Percentiles rank a stretch among this genome's conserved stretches.
phyloP scores from a whole-genome alignment of 75 land plant genomes.

The Sequoiadendron giganteum region DNA sequence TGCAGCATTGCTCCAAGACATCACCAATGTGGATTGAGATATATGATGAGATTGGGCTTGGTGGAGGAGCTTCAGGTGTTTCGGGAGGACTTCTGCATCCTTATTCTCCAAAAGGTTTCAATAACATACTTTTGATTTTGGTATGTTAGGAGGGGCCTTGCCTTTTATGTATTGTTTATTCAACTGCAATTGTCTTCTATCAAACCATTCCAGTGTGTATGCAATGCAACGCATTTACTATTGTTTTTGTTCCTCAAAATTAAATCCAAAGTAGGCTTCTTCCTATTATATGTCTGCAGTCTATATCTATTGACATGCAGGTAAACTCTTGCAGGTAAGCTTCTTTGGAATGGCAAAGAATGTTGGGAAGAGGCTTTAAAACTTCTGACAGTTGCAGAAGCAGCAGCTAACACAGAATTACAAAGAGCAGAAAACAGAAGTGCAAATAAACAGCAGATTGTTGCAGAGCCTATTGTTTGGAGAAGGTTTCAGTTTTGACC shows the following conservation, averaged over 20 bases:
- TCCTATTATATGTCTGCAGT: background rate
- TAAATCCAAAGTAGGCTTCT: background rate
- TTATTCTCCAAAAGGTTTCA: constrained; percentile 83
- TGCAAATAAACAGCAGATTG: background rate
- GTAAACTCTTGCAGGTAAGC: constrained; percentile 57
- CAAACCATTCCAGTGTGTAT: background rate
- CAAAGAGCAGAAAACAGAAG: constrained; percentile 5
- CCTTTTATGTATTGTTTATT: constrained; percentile 2
- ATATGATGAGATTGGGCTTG: constrained; percentile 86
- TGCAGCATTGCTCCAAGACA: constrained; percentile 34
- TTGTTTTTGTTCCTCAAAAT: background rate
- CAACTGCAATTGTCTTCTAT: background rate
- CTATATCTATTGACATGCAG: background rate
- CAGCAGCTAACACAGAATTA: constrained; percentile 17
- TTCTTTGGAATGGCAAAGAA: constrained; percentile 84
- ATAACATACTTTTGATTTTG: constrained; percentile 2
- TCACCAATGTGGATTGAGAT: constrained; percentile 53
- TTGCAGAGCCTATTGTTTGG: constrained; percentile 42
- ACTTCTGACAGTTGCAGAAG: constrained; percentile 67
- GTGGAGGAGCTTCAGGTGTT: constrained; percentile 94
- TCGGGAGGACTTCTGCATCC: constrained; percentile 96
- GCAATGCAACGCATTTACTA: background rate
- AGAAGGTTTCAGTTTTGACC: constrained; percentile 41
- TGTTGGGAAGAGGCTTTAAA: constrained; percentile 81
- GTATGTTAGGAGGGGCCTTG: background rate